Conservation (phyloP, 139 green algal genomes). For the Nannochloris sp. region DNA sequence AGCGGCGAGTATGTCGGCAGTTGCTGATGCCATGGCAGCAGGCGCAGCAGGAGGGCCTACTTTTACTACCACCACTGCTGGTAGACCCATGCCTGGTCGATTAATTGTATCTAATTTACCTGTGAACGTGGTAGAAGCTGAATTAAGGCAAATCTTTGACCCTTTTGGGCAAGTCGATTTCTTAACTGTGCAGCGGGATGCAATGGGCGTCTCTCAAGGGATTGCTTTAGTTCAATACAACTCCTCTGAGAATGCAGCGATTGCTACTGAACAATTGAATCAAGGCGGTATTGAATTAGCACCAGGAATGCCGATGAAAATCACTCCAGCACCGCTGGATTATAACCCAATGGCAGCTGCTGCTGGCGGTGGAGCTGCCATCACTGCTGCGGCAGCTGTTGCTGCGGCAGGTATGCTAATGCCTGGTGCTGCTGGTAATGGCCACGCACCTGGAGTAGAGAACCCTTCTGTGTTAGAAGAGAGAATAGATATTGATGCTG, state of each 20-base stretch:
- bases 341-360: not conserved
- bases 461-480: not conserved
- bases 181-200: slow-evolving; percentile 56
- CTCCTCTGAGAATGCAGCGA: not conserved
- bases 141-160: slow-evolving; percentile 74
- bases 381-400: too few relatives aligned
- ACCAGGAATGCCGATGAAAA: slow-evolving; percentile 2
- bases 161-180: slow-evolving; percentile 77
- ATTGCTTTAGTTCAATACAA: slow-evolving; percentile 25
- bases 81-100: slow-evolving; percentile 23
- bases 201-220: slow-evolving; percentile 39
- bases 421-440: not conserved
- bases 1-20: not conserved
- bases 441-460: slow-evolving; percentile 21
- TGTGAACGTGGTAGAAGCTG: slow-evolving; percentile 44
- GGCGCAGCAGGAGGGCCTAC: not conserved
- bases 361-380: not conserved
- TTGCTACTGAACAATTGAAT: not conserved
- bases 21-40: not conserved
- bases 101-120: slow-evolving; percentile 42
- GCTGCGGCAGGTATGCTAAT: not conserved
- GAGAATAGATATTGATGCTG: slow-evolving; percentile 12
- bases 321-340: not conserved
- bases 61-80: not conserved
- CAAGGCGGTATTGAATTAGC: not conserved